These are phyloP conservation scores for Nevesoporus exiguus DNA, from an alignment of 768 basidiomycete genomes.

Conservation along the genomic window DNA sequence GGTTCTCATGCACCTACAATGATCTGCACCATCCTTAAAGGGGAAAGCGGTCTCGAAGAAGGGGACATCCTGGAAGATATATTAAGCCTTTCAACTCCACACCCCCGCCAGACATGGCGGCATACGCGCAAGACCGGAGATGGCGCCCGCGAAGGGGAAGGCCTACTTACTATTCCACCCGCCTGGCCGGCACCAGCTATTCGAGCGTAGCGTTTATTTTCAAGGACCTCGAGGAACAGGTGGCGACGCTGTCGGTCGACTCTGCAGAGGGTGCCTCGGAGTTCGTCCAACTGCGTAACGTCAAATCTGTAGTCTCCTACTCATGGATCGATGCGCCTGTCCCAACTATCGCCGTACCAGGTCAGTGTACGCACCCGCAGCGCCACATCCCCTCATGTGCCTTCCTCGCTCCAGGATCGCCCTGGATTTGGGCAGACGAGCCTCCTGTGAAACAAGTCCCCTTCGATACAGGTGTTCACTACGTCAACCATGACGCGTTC, in stretches of 20 bases:
- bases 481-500: constrained; percentile 58
- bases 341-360: constrained; percentile 54
- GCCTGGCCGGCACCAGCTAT: neutral
- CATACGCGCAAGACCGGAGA: constrained; percentile 5
- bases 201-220: constrained; percentile 14
- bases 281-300: constrained; percentile 35
- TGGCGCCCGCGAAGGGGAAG: constrained; percentile 17
- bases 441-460: constrained; percentile 53
- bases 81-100: neutral
- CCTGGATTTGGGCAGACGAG: constrained; percentile 51
- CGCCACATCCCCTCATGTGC: neutral
- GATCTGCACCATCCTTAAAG: constrained; percentile 13
- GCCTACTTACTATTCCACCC: neutral
- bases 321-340: constrained; percentile 43
- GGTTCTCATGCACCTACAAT: neutral
- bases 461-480: constrained; percentile 47
- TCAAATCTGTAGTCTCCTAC: constrained; percentile 49
- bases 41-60: neutral
- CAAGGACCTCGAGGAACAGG: constrained; percentile 19
- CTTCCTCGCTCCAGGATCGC: constrained; percentile 44
- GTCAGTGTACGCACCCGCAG: constrained; percentile 22
- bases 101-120: constrained; percentile 17
- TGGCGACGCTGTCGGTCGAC: constrained; percentile 19
- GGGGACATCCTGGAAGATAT: neutral
- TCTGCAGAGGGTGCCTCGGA: constrained; percentile 11